Percentiles rank a stretch among this genome's conserved stretches.
These are phyloP conservation scores for Pichia phayaonensis DNA, from an alignment of 805 yeast species.

Conservation along the genomic window DNA sequence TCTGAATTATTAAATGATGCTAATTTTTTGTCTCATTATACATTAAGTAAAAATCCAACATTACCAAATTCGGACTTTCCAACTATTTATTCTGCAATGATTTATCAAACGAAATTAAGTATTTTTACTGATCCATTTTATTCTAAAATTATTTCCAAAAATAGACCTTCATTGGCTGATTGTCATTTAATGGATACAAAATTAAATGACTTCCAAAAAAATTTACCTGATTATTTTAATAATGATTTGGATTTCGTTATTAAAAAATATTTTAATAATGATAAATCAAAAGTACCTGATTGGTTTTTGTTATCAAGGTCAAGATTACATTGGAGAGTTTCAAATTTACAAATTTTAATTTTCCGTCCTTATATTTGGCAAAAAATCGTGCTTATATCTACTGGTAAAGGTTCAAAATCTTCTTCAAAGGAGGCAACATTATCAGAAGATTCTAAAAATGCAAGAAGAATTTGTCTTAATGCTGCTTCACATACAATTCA, in stretches of 20 bases:
- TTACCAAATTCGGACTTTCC: slow-evolving; percentile 33
- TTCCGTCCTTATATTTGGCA: slow-evolving; percentile 53
- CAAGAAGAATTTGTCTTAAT: slow-evolving; percentile 42
- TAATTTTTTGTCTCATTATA: slow-evolving; percentile 6
- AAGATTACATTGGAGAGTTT: slow-evolving; percentile 51
- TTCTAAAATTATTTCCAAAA: slow-evolving; percentile 38
- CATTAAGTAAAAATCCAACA: slow-evolving; percentile 6
- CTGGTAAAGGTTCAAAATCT: slow-evolving; percentile 13
- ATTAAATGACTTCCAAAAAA: slow-evolving; percentile 32
- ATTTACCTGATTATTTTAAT: slow-evolving; percentile 40
- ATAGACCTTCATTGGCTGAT: slow-evolving; percentile 41
- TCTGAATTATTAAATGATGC: slow-evolving; percentile 20
- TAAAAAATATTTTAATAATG: slow-evolving; percentile 17
- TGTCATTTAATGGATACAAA: slow-evolving; percentile 40
- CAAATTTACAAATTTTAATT: slow-evolving; percentile 46
- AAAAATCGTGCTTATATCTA: slow-evolving; percentile 22
- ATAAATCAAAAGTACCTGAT: slow-evolving; percentile 28
- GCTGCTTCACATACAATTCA: slow-evolving; percentile 46
- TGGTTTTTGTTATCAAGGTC: slow-evolving; percentile 51
- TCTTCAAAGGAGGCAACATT: slow-evolving; percentile 11
- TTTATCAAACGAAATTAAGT: slow-evolving; percentile 46
- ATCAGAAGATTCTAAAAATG: slow-evolving; percentile 38
- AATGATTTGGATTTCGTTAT: slow-evolving; percentile 30
- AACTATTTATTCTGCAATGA: slow-evolving; percentile 51
- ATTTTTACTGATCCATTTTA: slow-evolving; percentile 41